These are phyloP conservation scores for Erythrobasidium yunnanense DNA, from an alignment of 768 basidiomycete species.

Conservation along the genomic window DNA sequence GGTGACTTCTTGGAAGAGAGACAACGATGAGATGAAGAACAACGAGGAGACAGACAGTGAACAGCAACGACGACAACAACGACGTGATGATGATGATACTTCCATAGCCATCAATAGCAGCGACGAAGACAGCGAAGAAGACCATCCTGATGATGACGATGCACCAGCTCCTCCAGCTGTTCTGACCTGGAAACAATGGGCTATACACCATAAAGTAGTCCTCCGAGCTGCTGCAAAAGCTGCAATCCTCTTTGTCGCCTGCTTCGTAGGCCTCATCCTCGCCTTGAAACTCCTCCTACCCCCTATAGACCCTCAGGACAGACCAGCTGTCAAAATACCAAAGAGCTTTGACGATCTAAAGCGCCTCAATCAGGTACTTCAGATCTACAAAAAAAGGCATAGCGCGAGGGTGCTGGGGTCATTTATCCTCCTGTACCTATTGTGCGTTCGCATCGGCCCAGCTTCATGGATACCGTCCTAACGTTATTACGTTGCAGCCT, in stretches of 20 bases:
- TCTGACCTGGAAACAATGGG: not conserved
- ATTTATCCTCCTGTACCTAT: constrained; percentile 80
- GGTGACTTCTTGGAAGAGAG: not conserved
- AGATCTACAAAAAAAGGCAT: constrained; percentile 84
- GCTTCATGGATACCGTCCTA: too few species aligned
- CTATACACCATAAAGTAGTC: constrained; percentile 46
- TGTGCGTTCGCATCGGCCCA: too few species aligned
- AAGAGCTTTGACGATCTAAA: constrained; percentile 79
- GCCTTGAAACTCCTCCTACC: constrained; percentile 55
- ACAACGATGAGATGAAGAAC: not conserved
- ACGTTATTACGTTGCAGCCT: constrained; percentile 49
- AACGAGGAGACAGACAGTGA: not conserved
- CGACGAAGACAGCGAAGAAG: not conserved
- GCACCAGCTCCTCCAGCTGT: too few species aligned
- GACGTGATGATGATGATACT: not conserved
- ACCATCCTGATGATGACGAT: not conserved
- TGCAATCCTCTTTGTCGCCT: constrained; percentile 61
- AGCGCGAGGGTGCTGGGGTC: constrained; percentile 74
- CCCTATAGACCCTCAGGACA: constrained; percentile 54
- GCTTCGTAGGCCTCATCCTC: constrained; percentile 59
- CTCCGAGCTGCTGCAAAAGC: constrained; percentile 75
- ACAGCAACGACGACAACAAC: not conserved
- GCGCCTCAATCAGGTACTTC: constrained; percentile 63
- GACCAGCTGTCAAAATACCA: constrained; percentile 64
- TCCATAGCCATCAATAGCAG: not conserved